Evolutionary conservation across 2,329 filamentous ascomycete genomes (phyloP), one percentile per base, ranked within the genome.

Genomic region (Alternaria brassicicola): DNA sequence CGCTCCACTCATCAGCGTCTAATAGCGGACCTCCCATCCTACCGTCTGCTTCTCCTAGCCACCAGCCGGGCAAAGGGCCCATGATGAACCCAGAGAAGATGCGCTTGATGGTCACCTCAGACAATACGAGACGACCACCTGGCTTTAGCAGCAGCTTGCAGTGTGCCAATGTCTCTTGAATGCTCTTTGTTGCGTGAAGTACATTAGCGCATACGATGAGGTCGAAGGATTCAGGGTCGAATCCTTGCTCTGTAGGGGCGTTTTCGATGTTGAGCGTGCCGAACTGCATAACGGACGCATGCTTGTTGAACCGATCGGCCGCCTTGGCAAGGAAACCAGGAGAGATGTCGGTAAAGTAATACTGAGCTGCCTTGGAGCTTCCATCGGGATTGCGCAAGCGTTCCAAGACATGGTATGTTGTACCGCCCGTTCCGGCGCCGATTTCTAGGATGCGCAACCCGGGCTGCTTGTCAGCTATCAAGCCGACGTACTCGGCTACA

Each of bases 31-130:
- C 47, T 21, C 47, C 47, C 10, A 19, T 52, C 19, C 54, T 45
- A 10, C 54, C 54, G 36, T 57, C 54, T 4, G 47, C 46, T 50
- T 55, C 53, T 23, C 53, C 46, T 45, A 55, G 30, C 53, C 53
- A 55, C 53, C 53, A 55, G 12, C 53, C 53, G 12, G 53, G 53
- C n/a, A n/a, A 45, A 3, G 53, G 46, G 1, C 46, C 54, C 54
- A 56, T 56, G 17, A 56, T 56, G 15, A 56, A 56, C 23, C 54
- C 54, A 10, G 54, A 56, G 47, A 56, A 56, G 31, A 56, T 56
- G 5, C 54, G 47, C 17, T 56, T 56, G 31, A 56, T 56, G 19
- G 54, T 56, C 23, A 56, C 54, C 39, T 56, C 54, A 19, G 54
- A 56, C 12, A 57, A 21, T 10, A 57, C 47, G 19, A 57, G 54